These are phyloP conservation scores for Neobulgaria alba DNA, from an alignment of 2,329 filamentous ascomycete species.

Conservation along the genomic window DNA sequence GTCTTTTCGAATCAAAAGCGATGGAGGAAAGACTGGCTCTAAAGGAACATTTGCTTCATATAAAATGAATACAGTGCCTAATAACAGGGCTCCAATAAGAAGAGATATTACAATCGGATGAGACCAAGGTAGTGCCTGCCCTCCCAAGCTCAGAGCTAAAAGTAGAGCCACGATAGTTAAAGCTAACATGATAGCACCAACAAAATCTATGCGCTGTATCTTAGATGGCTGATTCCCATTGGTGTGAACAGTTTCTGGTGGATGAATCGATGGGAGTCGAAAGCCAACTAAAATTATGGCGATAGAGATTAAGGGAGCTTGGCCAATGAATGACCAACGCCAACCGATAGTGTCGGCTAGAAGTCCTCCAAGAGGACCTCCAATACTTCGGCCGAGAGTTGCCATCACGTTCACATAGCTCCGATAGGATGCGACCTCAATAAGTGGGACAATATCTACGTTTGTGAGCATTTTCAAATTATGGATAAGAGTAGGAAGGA, in stretches of 20 bases:
- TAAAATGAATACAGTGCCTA: conserved; percentile 16
- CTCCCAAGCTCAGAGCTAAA: conserved; percentile 40
- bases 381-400: conserved; percentile 42
- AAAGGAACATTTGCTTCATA: conserved; percentile 36
- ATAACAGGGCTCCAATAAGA: conserved; percentile 26
- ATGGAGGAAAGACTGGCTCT: conserved; percentile 52
- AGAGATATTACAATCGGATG: conserved; percentile 28
- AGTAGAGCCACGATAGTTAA: conserved; percentile 36
- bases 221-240: conserved; percentile 11
- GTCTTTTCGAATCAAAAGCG: conserved; percentile 42
- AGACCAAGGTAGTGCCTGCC: conserved; percentile 34
- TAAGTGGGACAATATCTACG: conserved; percentile 40
- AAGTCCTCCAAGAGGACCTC: conserved; percentile 44
- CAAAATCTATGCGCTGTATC: conserved; percentile 49
- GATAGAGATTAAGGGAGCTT: conserved; percentile 44
- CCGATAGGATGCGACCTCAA: conserved; percentile 45
- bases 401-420: conserved; percentile 45
- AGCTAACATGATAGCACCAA: conserved; percentile 42
- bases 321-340: conserved; percentile 50
- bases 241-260: neutral
- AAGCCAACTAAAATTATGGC: conserved; percentile 40
- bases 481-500: neutral
- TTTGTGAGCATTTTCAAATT: neutral
- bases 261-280: conserved; percentile 13
- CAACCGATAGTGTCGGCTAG: conserved; percentile 46